A percentile compares a stretch with the other conserved stretches of the same genome.
These are phyloP conservation scores for Aspergillus bombycis DNA, from an alignment of 2,329 filamentous ascomycete genomes.

Conservation along the genomic window DNA sequence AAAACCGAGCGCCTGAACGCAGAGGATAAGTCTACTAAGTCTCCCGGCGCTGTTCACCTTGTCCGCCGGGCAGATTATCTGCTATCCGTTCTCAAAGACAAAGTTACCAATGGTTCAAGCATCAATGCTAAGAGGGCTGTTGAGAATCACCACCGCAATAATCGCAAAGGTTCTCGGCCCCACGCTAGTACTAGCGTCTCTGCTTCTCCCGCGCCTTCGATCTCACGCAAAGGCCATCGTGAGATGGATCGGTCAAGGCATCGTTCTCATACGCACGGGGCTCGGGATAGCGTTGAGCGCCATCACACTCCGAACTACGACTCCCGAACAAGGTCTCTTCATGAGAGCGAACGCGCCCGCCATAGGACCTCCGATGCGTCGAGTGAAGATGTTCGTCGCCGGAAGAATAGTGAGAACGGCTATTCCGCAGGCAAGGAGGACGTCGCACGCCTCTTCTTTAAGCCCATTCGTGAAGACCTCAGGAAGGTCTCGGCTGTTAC, in stretches of 20 bases:
- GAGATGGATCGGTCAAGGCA: constrained; percentile 47
- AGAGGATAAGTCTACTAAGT: constrained; percentile 65
- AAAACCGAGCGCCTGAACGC: constrained; percentile 82
- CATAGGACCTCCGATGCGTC: constrained; percentile 38
- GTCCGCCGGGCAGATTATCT: constrained; percentile 94
- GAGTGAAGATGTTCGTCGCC: constrained; percentile 39
- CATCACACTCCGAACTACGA: constrained; percentile 47
- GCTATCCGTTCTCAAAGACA: constrained; percentile 89
- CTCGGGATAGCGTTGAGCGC: constrained; percentile 47
- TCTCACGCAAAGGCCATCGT: constrained; percentile 45
- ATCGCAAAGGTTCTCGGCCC: constrained; percentile 67
- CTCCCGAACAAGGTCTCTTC: constrained; percentile 38
- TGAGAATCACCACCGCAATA: constrained; percentile 93
- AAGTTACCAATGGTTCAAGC: constrained; percentile 67
- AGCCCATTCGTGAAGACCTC: constrained; percentile 48
- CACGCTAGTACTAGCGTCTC: constrained; percentile 44
- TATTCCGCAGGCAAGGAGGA: constrained; percentile 35
- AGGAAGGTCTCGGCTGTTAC: constrained; percentile 49
- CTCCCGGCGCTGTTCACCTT: constrained; percentile 94
- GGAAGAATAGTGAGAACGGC: constrained; percentile 43
- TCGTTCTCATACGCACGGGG: constrained; percentile 44
- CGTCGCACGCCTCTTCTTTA: constrained; percentile 50
- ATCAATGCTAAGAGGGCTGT: constrained; percentile 75
- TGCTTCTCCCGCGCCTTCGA: constrained; percentile 49
- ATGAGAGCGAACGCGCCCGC: constrained; percentile 37